A percentile compares a stretch with the other conserved stretches of the same genome.
These are phyloP conservation scores for Penicillium robsamsonii DNA, from an alignment of 495 filamentous ascomycete genomes.

Conservation along the genomic window DNA sequence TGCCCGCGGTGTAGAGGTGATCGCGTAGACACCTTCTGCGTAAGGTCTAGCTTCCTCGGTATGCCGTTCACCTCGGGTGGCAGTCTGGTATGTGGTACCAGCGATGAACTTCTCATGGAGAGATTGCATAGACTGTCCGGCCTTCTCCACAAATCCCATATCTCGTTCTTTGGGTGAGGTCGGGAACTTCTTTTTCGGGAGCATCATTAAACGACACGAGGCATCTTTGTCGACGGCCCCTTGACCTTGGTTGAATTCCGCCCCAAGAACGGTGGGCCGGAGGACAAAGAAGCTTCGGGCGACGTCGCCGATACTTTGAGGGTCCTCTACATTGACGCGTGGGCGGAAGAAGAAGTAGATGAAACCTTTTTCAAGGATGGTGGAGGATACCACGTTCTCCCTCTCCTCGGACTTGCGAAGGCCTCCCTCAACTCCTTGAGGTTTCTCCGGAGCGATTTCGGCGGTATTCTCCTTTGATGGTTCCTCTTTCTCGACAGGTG, in stretches of 20 bases:
- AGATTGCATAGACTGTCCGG: constrained; percentile 61
- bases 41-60: constrained; percentile 69
- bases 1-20: constrained; percentile 66
- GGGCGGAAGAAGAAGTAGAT: constrained; percentile 92
- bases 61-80: constrained; percentile 70
- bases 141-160: constrained; percentile 82
- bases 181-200: constrained; percentile 88
- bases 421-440: constrained; percentile 19
- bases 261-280: constrained; percentile 68
- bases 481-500: neutral
- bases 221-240: constrained; percentile 58
- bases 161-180: constrained; percentile 69
- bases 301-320: constrained; percentile 68
- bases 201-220: constrained; percentile 67
- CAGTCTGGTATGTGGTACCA: constrained; percentile 68
- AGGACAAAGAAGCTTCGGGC: constrained; percentile 81
- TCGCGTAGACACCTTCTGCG: constrained; percentile 84
- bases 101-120: constrained; percentile 71
- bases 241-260: constrained; percentile 58
- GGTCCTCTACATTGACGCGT: constrained; percentile 70
- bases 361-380: constrained; percentile 83
- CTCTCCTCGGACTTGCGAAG: constrained; percentile 43
- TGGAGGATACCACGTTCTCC: constrained; percentile 62
- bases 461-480: neutral
- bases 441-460: constrained; percentile 6